Evolutionary conservation across 441 rosid genomes (phyloP), one percentile per base, ranked within the genome.

Genomic region (Erodium texanum): DNA sequence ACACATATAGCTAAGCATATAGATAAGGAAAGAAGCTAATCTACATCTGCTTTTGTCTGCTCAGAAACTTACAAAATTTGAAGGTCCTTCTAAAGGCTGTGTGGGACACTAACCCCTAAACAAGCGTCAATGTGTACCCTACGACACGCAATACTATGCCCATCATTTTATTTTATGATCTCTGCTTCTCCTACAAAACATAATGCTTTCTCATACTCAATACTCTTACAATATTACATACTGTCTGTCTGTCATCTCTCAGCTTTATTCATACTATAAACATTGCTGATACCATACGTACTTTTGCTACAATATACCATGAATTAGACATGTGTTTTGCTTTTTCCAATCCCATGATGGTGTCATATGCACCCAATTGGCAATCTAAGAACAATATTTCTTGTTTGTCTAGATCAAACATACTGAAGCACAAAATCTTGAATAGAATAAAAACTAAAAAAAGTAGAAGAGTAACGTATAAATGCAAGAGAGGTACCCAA

Each of bases 41-140:
- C 59, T 52, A 8, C 6, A 52, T 70, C 85, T 77, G 83, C 85
- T 80, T 82, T 80, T 77, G 85, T 80, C 84, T 78, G 84, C 80
- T 76, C 77, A 66, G 70, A 78, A 70, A 82, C 83, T 75, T 75
- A 71, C 83, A 84, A 80, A 80, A 69, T 71, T 65, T 73, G 71
- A 65, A 74, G 74, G 16, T 66, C 77, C 70, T 36, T 66, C 52
- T 71, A 65, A 71, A 79, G 75, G 72, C 68, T 59, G 50, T 19
- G 79, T 71, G 78, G 78, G 78, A 77, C 84, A 69, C 64, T 56
- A 7, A 62, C 62, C 81, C 83, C n/a, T 43, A 43, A 43, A 43
- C 50, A n/a, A 16, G 15, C 14, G 74, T 66, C 84, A 83, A 66
- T 41, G 43, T 41, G n/a, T 10, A 43, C 70, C 74, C 79, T 68